Conservation (phyloP, 78 protist genomes). For the Bigelowiella natans region DNA sequence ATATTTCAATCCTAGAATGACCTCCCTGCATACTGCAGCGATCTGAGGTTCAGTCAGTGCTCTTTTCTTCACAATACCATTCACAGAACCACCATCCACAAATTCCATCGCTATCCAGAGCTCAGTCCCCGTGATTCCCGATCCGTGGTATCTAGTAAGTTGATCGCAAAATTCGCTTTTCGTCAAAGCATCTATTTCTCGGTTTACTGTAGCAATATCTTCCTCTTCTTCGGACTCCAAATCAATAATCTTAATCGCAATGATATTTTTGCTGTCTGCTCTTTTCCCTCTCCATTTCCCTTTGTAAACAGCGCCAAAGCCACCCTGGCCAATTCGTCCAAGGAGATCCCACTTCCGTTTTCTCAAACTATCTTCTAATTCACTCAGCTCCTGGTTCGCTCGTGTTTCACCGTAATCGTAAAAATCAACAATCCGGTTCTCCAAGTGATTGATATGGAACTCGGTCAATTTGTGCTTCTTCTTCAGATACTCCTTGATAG, state of each 20-base stretch:
- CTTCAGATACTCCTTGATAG: not conserved
- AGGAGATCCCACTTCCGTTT: not conserved
- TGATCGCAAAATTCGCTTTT: not conserved
- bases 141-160: not conserved
- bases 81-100: constrained; percentile 80
- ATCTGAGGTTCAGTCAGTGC: constrained; percentile 22
- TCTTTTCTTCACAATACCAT: constrained; percentile 48
- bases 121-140: not conserved
- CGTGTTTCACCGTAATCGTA: not conserved
- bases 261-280: not conserved
- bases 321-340: not conserved
- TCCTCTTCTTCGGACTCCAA: not conserved
- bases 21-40: constrained; percentile 11
- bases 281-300: not conserved
- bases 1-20: constrained; percentile 66
- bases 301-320: not conserved
- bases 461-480: not conserved
- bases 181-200: not conserved
- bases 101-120: constrained; percentile 75
- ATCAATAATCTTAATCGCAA: not conserved
- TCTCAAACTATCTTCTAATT: not conserved
- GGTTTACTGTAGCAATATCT: not conserved
- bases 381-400: not conserved
- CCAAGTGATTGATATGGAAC: not conserved
- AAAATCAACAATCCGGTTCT: not conserved